Conservation (phyloP, 176 grass and related monocot species). For the Pontederia crassipes region DNA sequence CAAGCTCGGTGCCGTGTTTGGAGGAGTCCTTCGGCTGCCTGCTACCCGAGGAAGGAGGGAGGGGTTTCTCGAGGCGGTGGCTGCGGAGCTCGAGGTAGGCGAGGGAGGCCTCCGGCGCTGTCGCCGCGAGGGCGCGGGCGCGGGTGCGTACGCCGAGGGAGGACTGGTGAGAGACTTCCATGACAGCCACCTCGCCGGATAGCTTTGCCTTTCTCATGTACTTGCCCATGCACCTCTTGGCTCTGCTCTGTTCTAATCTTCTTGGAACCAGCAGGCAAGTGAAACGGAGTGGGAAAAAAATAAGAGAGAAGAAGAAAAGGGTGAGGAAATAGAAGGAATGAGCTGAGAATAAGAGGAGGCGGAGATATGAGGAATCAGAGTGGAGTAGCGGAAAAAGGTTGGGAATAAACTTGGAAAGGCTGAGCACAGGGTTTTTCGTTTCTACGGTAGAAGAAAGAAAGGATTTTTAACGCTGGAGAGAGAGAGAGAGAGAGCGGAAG, state of each 20-base stretch:
- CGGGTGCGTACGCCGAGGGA: slow-evolving; percentile 20
- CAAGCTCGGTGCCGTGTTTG: not conserved
- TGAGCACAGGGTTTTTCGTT: no score
- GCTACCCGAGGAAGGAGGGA: not conserved
- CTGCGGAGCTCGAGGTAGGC: slow-evolving; percentile 25
- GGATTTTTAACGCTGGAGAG: not conserved
- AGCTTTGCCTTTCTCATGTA: slow-evolving; percentile 23
- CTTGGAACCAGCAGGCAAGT: no score
- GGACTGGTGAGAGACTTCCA: slow-evolving; percentile 21
- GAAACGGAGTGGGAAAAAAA: no score
- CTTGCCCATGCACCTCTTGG: slow-evolving; percentile 12
- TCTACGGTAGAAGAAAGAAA: not conserved
- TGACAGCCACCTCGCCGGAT: slow-evolving; percentile 23
- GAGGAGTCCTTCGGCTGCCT: not conserved
- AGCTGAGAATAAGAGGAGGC: not conserved
- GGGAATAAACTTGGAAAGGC: not conserved
- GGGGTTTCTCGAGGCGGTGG: slow-evolving; percentile 23
- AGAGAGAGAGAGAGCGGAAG: not conserved
- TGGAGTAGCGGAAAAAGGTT: not conserved
- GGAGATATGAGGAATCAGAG: not conserved
- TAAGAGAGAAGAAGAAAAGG: not conserved
- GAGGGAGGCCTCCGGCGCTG: slow-evolving; percentile 3
- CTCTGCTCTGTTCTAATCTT: not conserved
- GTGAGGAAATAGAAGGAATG: not conserved
- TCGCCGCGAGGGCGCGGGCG: slow-evolving; percentile 9